These are phyloP conservation scores for Talaromyces piceae DNA, from an alignment of 2,329 filamentous ascomycete genomes.

Conservation along the genomic window DNA sequence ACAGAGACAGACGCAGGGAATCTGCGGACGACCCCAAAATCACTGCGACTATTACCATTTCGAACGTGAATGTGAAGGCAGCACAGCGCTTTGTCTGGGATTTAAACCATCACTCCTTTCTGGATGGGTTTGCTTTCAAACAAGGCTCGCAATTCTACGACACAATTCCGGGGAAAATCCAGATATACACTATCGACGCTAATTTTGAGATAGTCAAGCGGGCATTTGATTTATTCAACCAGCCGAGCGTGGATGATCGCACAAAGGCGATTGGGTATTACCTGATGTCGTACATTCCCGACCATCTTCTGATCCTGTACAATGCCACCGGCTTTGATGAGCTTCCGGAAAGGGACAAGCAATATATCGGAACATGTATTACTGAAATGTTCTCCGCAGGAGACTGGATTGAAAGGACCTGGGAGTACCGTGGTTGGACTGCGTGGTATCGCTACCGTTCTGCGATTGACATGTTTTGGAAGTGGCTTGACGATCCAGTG, in stretches of 20 bases:
- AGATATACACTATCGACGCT: background rate
- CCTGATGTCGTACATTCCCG: background rate
- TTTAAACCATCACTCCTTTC: background rate
- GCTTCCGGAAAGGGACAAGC: background rate
- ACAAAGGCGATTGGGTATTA: background rate
- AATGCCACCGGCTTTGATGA: background rate
- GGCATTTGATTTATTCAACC: background rate
- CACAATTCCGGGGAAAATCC: background rate
- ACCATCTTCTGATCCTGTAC: background rate
- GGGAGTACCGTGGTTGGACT: background rate
- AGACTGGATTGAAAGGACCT: conserved; percentile 1
- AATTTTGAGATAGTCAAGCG: background rate
- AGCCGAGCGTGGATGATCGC: background rate
- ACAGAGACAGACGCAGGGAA: background rate
- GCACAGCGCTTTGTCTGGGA: conserved; percentile 5
- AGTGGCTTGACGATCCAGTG: background rate
- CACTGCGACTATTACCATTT: background rate
- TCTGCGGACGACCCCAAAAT: background rate
- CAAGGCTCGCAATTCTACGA: background rate
- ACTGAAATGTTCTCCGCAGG: background rate
- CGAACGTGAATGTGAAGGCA: background rate
- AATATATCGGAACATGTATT: background rate
- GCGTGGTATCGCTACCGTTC: background rate
- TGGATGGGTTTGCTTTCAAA: background rate
- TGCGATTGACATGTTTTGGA: background rate